Evolutionary conservation across 148 eudicot genomes (phyloP).

Genomic region (Suaeda aralocaspica): DNA sequence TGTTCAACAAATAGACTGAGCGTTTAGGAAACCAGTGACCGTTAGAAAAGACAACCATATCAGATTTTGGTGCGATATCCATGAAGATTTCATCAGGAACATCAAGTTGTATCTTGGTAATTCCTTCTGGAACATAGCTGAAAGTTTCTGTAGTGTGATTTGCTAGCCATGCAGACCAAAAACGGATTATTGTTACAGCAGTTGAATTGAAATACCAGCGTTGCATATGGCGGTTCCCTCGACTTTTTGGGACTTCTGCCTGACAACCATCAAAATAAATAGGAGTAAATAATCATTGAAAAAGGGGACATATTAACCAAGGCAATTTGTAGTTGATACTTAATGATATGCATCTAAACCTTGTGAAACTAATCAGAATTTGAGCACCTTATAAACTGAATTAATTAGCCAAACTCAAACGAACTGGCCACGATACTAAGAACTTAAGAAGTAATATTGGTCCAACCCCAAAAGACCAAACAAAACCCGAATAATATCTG

Average conservation of each 20-base stretch:
- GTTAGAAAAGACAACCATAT: slow-evolving; percentile 69
- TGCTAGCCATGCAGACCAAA: slow-evolving; percentile 94
- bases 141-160: slow-evolving; percentile 56
- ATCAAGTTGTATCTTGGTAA: slow-evolving; percentile 72
- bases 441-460: no score
- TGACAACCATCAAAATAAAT: slow-evolving; percentile 20
- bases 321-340: no score
- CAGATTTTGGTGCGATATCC: slow-evolving; percentile 43
- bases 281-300: no score
- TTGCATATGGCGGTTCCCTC: slow-evolving; percentile 74
- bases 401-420: no score
- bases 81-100: slow-evolving; percentile 66
- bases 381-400: no score
- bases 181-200: slow-evolving; percentile 65
- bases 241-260: slow-evolving; percentile 75
- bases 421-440: no score
- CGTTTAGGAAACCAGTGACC: slow-evolving; percentile 94
- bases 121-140: slow-evolving; percentile 49
- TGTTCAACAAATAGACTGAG: slow-evolving; percentile 57
- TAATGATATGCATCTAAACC: no score
- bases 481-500: no score
- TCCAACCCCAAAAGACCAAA: no score
- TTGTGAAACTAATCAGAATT: no score
- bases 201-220: slow-evolving; percentile 73
- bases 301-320: no score